Base-by-base conservation (phyloP, 495 filamentous ascomycete species). In the Bryoglossum gracile region DNA sequence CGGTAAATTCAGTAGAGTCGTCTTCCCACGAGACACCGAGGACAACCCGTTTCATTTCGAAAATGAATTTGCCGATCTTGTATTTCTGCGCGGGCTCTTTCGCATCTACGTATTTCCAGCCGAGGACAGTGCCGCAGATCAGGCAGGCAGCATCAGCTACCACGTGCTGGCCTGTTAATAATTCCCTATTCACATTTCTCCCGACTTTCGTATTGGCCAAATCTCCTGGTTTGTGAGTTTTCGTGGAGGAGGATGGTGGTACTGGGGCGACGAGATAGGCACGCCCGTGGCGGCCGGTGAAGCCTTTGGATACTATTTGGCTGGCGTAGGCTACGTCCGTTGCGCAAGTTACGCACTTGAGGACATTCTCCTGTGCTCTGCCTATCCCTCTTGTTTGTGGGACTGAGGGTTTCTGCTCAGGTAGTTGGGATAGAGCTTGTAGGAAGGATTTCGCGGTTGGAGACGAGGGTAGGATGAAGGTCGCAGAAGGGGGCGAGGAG, bases 1-100 rank as follows among this genome's bases (percentile, higher is more conserved):
- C 55, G 33, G 37, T 33, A 25, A 16, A 46, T 21, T 34, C 56
- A 34, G 50, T 33, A 21, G 17, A 32, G 5, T 62, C 58, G 25
- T 78, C 74, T 59, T 94, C 87, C 86, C 85, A 94, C 45, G 71
- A 73, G n/a, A 75, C 70, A 38, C 71, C 76, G 4, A 72, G 64
- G 16, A 77, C 78, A 19, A 89, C 82, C 51, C 84, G 73, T 62
- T 81, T 81, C 25, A 83, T 89, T 69, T 97, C 91, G 28, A 97
- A 63, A n/a, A 97, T 95, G 57, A 90, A 95, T 63, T 94, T 95
- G 23, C 91, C 91, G 23, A 96, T 81, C 63, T 97, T 97, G 67
- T 97, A 97, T 45, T 76, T 74, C 63, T 97, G 91, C 32, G 71
- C 72, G 52, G 82, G 72, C 58, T 95, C 86, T 44, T 84, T 81